Percentiles rank a stretch among this genome's conserved stretches.
phyloP scores from a whole-genome alignment of 768 basidiomycete genomes.

The Saitozyma podzolica region DNA sequence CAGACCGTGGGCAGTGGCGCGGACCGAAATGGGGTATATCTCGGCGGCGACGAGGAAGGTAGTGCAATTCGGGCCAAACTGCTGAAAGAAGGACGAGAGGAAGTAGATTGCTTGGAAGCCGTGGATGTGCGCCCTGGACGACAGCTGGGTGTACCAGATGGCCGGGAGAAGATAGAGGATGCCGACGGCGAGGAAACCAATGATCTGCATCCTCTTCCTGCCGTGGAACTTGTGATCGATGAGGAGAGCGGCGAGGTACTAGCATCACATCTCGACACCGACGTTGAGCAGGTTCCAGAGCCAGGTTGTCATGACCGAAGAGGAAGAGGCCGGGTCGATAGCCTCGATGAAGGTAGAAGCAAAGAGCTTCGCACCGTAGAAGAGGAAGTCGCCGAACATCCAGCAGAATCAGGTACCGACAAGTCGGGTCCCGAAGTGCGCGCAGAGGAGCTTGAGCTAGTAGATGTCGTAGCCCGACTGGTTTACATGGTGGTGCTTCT shows the following conservation, averaged over 20 bases:
- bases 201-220: constrained; percentile 52
- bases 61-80: constrained; percentile 51
- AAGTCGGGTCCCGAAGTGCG: constrained; percentile 52
- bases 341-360: constrained; percentile 53
- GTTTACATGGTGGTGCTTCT: constrained; percentile 48
- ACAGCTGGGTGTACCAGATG: constrained; percentile 47
- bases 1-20: no score
- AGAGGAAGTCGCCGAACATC: constrained; percentile 54
- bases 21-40: constrained; percentile 54
- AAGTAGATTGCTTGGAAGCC: constrained; percentile 55
- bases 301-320: constrained; percentile 52
- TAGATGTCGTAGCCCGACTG: constrained; percentile 54
- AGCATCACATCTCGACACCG: constrained; percentile 53
- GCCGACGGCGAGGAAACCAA: constrained; percentile 49
- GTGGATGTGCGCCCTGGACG: constrained; percentile 41
- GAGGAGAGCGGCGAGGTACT: constrained; percentile 53
- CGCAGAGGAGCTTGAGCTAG: constrained; percentile 50
- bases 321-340: constrained; percentile 48
- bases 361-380: constrained; percentile 55
- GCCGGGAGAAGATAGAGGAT: constrained; percentile 29
- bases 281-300: constrained; percentile 55
- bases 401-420: constrained; percentile 48
- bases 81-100: no score
- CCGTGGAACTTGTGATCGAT: no score
- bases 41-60: constrained; percentile 56